These are phyloP conservation scores for Batkoa obscura DNA, from an alignment of 371 early-diverging fungal species.

Conservation along the genomic window DNA sequence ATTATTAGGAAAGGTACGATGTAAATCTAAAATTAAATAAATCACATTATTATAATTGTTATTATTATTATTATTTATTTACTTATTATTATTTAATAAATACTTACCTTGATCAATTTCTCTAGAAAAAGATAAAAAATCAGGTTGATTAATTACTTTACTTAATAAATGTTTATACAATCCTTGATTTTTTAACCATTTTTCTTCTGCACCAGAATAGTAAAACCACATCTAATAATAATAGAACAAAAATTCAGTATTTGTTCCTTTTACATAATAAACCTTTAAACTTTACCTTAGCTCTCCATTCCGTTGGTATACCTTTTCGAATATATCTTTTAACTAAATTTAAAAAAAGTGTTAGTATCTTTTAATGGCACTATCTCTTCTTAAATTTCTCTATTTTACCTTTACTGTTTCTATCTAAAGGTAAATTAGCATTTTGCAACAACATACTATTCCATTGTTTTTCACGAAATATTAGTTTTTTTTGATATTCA, in stretches of 20 bases:
- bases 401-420: background rate
- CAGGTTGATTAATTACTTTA: conserved; percentile 25
- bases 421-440: conserved; percentile 25
- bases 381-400: too few relatives aligned
- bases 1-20: conserved; percentile 68
- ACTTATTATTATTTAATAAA: background rate
- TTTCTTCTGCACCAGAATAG: conserved; percentile 62
- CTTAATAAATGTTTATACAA: conserved; percentile 31
- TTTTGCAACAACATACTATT: conserved; percentile 28
- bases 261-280: background rate
- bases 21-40: conserved; percentile 25
- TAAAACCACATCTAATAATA: conserved; percentile 45
- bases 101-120: conserved; percentile 45
- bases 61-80: background rate
- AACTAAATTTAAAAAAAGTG: conserved; percentile 16
- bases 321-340: conserved; percentile 70
- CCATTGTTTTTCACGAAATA: conserved; percentile 37
- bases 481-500: conserved; percentile 32
- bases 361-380: too few relatives aligned
- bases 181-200: conserved; percentile 31
- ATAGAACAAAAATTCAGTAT: background rate
- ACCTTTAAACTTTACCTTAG: conserved; percentile 26
- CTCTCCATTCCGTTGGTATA: conserved; percentile 54
- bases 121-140: conserved; percentile 42
- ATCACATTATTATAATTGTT: too few relatives aligned